Base-by-base conservation (phyloP, 208 protist genomes). In the Crithidia fasciculata region DNA sequence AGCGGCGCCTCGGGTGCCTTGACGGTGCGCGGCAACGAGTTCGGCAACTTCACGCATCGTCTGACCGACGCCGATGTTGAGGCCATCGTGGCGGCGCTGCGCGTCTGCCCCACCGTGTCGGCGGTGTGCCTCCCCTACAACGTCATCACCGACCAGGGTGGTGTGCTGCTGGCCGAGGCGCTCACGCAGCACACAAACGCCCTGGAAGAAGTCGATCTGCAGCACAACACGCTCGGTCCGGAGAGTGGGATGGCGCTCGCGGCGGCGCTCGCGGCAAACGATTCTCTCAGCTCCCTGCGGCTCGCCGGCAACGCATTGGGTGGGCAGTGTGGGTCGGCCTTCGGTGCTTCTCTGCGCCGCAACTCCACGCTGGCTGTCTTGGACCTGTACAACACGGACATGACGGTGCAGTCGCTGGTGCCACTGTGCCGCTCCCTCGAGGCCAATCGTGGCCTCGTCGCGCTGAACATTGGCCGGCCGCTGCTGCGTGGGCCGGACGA, bases 121-220 rank as follows among this genome's bases (percentile, higher is more conserved):
- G 78, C 81, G 18, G 28, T 96, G 12, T 64, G 82, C 55, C 37
- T 96, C 8, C 81, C 85, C 8, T 92, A 93, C 86, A 94, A 96
- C 74, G 74, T 58, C 60, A 80, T 96, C 28, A 65, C 75, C n/a
- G 77, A 78, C 8, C 54, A 41, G 8, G 91, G 89, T 0, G 86
- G 78, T 8, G 58, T 58, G 10, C 63, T 69, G 13, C 63, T 96
- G 16, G 87, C 85, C 5, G 66, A 86, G 49, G 83, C 76, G 19
- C 74, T 92, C 37, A 64, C 74, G 8, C 37, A 60, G 16, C 56
- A 79, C 28, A 70, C 86, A 28, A 65, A 69, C 47, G 76, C 69
- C 10, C 41, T 96, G 45, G 72, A 83, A 16, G 67, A 69, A 39
- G 63, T 96, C 3, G 85, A 94, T 56, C 65, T 96, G 10, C 82